Base-by-base conservation (phyloP, 805 yeast genomes). In the Hanseniaspora hatyaiensis region DNA sequence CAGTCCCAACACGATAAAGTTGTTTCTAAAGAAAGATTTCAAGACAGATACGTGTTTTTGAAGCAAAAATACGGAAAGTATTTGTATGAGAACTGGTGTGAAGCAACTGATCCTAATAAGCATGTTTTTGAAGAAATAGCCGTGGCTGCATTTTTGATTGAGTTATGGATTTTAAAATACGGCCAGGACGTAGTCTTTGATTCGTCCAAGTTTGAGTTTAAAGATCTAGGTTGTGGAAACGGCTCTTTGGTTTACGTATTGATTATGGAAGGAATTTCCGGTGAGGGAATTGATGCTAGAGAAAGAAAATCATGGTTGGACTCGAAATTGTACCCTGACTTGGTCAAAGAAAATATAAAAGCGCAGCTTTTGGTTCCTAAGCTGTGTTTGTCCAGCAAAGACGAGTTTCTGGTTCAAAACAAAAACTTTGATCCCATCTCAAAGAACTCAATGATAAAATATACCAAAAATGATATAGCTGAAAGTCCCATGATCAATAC, bases 51-150 rank as follows among this genome's bases (percentile, higher is more conserved):
- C 61, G 79, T 85, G 23, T 68, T 74, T 18, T 68, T 89, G 57
- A 89, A 89, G 63, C 83, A 82, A 61, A 82, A 80, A 61, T 82
- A 88, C 60, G 85, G 95, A 0, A 75, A 79, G 23, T 63, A 66
- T 15, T 65, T 89, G 41, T 87, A 87, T 11, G 83, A 79, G 34
- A 73, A 72, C 53, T 89, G 97, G 97, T 77, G 72, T n/a, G 97
- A 89, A 63, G 78, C 80, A 26, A 89, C 97, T 2, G 96, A 89
- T 63, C 96, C 96, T 2, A 75, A 80, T 55, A 89, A 89, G 61
- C 97, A 89, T 65, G 96, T 89, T 0, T 89, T 88, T 65, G 97
- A 89, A 67, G 97, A 89, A 61, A 74, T 89, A 46, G 94, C 95
- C 3, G 88, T 89, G 55, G 96, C 96, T 1, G 95, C 96, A 0